Base-by-base conservation (phyloP, 805 yeast genomes). In the Myxozyma nipponensis region DNA sequence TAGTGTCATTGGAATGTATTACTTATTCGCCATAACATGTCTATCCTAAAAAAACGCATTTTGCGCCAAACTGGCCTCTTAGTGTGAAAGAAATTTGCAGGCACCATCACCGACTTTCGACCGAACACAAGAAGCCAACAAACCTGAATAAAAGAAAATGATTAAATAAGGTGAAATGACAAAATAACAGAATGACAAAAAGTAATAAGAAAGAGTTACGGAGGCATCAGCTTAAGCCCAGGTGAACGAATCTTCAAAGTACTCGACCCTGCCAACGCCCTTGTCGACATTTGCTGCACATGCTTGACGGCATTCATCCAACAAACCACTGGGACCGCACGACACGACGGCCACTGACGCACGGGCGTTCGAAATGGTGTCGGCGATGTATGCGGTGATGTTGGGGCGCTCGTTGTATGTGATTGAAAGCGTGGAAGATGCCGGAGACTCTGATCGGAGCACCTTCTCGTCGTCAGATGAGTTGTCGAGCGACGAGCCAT, bases 171-270 rank as follows among this genome's bases (percentile, higher is more conserved):
- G n/a, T n/a, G n/a, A n/a, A n/a, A n/a, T n/a, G n/a, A n/a, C n/a
- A n/a, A n/a, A n/a, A n/a, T n/a, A n/a, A n/a, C n/a, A n/a, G n/a
- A n/a, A n/a, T n/a, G n/a, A n/a, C n/a, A n/a, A n/a, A n/a, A n/a
- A n/a, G n/a, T n/a, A n/a, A n/a, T n/a, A n/a, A n/a, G n/a, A n/a
- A n/a, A n/a, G n/a, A n/a, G n/a, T n/a, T n/a, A n/a, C n/a, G 32
- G 13, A 28, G 13, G 32, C 13, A 9, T 13, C 15, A 35, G 6
- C 15, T 25, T 28, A 46, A 17, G 46, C 47, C 52, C 47, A 44
- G 5, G 51, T 18, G 28, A 44, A 48, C 3, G 52, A 39, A 17
- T 49, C 49, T 30, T 49, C 53, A 35, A 49, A 49, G 26, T 49
- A 49, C 13, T 49, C 53, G 3, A 49, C 53, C 2, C 44, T 25